These are phyloP conservation scores for Quercus lobata DNA, from an alignment of 331 rosid genomes.

Conservation along the genomic window DNA sequence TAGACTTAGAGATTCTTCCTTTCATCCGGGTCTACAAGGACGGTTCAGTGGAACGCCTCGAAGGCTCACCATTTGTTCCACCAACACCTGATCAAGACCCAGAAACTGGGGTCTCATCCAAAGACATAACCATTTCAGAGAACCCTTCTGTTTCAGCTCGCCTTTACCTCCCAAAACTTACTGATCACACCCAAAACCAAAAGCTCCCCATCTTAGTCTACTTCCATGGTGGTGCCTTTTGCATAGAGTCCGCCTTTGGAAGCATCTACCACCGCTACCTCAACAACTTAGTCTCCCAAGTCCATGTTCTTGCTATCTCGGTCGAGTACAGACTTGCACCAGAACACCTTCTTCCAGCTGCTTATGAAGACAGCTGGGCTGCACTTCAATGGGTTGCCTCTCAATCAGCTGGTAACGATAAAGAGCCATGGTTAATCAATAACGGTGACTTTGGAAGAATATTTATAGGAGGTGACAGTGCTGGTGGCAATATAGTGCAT, in stretches of 20 bases:
- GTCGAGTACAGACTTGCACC: slow-evolving; percentile 12
- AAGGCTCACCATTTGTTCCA: too few species aligned
- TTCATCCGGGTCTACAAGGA: slow-evolving; percentile 28
- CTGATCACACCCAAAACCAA: not conserved
- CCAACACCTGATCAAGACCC: too few species aligned
- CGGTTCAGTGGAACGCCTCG: slow-evolving; percentile 7
- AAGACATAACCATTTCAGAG: not conserved
- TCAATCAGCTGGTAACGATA: too few species aligned
- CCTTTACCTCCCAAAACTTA: slow-evolving; percentile 28
- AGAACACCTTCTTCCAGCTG: too few species aligned
- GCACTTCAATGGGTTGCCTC: not conserved
- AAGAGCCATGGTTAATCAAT: too few species aligned
- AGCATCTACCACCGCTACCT: too few species aligned
- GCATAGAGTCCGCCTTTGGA: too few species aligned
- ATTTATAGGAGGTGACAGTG: too few species aligned
- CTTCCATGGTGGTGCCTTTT: too few species aligned
- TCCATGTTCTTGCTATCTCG: slow-evolving; percentile 17
- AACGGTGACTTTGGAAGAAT: too few species aligned
- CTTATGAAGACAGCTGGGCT: slow-evolving; percentile 17
- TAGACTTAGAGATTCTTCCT: slow-evolving; percentile 32
- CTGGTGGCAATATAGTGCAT: too few species aligned
- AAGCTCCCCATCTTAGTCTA: too few species aligned
- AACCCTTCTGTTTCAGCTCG: slow-evolving; percentile 32
- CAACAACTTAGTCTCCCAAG: slow-evolving; percentile 17
- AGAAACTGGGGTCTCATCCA: not conserved